phyloP scores from a whole-genome alignment of 2,329 filamentous ascomycete species.

The Verticillium isaacii region DNA sequence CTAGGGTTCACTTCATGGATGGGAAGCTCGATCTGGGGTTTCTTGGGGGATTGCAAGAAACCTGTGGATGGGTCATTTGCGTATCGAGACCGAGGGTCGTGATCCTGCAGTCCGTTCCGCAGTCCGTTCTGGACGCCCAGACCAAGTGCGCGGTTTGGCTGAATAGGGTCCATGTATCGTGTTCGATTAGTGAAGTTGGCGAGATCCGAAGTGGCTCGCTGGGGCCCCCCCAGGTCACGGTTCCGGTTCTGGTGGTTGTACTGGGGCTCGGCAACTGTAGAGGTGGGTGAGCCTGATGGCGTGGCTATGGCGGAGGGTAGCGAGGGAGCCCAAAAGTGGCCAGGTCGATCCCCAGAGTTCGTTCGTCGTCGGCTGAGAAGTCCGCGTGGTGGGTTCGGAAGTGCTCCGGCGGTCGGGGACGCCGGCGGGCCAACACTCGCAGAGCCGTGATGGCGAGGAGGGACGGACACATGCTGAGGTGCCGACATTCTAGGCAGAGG shows the following conservation, averaged over 20 bases:
- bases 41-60: not conserved
- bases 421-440: constrained; percentile 17
- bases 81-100: not conserved
- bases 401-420: constrained; percentile 13
- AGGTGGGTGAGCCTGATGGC: constrained; percentile 17
- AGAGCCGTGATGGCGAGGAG: constrained; percentile 17
- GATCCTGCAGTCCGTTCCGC: not conserved
- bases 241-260: not conserved
- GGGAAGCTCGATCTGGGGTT: constrained; percentile 27
- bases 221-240: not conserved
- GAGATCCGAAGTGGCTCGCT: not conserved
- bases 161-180: not conserved
- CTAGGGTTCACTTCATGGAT: constrained; percentile 30
- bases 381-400: constrained; percentile 14
- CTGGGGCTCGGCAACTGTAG: constrained; percentile 10
- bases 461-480: constrained; percentile 20
- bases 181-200: not conserved
- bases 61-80: not conserved
- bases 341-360: constrained; percentile 20
- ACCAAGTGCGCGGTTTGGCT: not conserved
- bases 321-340: constrained; percentile 7
- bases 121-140: not conserved
- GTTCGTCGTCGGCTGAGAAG: constrained; percentile 11
- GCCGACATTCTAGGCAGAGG: constrained; percentile 23
- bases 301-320: constrained; percentile 2